Base-by-base conservation (phyloP, 495 filamentous ascomycete species). In the Astrothelium subdiscretum region DNA sequence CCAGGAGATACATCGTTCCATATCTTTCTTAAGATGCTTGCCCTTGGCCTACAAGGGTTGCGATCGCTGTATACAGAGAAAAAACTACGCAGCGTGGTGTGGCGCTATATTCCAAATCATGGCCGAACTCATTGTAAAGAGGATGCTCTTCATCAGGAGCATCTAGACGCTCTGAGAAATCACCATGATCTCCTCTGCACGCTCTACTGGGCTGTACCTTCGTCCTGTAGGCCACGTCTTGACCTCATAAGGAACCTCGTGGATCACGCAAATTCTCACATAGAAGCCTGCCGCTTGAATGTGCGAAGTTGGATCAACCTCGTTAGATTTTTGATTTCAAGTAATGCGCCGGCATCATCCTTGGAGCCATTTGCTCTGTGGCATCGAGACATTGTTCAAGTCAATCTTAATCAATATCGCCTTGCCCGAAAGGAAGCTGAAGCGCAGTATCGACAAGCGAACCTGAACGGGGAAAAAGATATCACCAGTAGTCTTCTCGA, bases 161-260 rank as follows among this genome's bases (percentile, higher is more conserved):
- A 96, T 62, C 78, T 97, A n/a, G 85, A 90, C 26, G 87, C 91
- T 0, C 75, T 97, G 38, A 81, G 91, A 63, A 98, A 97, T 69
- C 92, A 98, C 65, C 91, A 96, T 68, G 91, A 97, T 70, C 81
- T 98, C 52, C 82, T 98, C 1, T 90, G 87, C 65, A 92, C 88
- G 2, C 79, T 98, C 32, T 96, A 90, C 74, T 96, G 86, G 85
- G 87, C 82, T 12, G 87, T 91, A 20, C 91, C 92, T 32, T 75
- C 85, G 22, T 78, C 79, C 22, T 81, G 83, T 58, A 80, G 92
- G 29, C 91, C 90, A 29, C 81, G 83, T 31, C 65, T 91, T 5
- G 80, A 85, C 60, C 77, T 86, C 15, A 84, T 98, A 18, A 85
- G 85, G 59, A 81, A 87, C 63, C 81, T 97, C 0, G 87, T 97